Evolutionary conservation across 2,329 filamentous ascomycete species (phyloP), one percentile per base, ranked within the genome.

Genomic region (Sphaerulina vaccinii): DNA sequence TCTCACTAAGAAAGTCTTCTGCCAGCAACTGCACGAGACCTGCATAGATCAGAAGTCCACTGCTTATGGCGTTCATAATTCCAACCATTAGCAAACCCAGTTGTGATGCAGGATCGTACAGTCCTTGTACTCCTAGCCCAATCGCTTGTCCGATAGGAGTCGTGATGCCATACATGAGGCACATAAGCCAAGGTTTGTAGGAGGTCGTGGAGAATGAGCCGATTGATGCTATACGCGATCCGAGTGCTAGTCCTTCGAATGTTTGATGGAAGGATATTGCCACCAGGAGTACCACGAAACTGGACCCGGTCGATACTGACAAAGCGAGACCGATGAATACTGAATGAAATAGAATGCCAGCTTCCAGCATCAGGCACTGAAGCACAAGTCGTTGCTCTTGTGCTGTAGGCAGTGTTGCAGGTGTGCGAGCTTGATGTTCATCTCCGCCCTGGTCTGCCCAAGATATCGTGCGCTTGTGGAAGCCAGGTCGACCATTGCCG

Each of bases 261-360:
- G 82, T 84, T 62, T 86, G 85, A 64, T 88, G 85, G 73, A 88
- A 88, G 24, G 84, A 71, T 52, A 88, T 87, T 55, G 85, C 85
- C 41, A 87, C 72, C 6, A 88, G 75, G 3, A 88, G 76, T 21
- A 88, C 75, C 50, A 84, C 69, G 66, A 87, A 88, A 3, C 83
- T 80, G 5, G 75, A 72, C 1, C 86, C 82, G 1, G 81, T 80
- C 16, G 84, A 84, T 57, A 88, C 85, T 21, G 82, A 85, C 21
- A 88, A 71, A 0, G 86, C 86, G 77, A 88, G 86, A 52, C 85
- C 85, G 51, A 88, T 85, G 66, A 88, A 88, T 53, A 90, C 79
- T 55, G 83, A 87, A 71, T 90, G 87, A 67, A 90, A 90, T 9
- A 90, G 75, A 58, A 90, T 90, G 55, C 87, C 87, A 51, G 86